These are phyloP conservation scores for Creolimax fragrantissima DNA, from an alignment of 78 protist species.

Conservation along the genomic window DNA sequence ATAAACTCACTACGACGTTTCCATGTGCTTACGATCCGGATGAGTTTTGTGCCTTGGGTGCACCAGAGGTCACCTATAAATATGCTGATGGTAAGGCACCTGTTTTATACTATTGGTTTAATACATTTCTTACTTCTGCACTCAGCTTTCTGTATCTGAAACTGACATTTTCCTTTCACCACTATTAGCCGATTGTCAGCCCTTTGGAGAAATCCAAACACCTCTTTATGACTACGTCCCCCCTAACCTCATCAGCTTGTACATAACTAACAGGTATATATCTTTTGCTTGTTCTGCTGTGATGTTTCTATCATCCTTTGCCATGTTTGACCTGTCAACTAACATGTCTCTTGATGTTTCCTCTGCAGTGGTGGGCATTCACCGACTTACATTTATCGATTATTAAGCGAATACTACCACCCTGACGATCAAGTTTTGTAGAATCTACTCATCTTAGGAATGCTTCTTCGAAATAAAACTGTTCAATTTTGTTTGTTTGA, in stretches of 20 bases:
- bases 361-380: slow-evolving; percentile 47
- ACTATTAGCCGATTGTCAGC: background rate
- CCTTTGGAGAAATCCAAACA: slow-evolving; percentile 27
- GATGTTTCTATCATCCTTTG: too few species aligned
- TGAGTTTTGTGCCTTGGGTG: slow-evolving; percentile 51
- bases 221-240: slow-evolving; percentile 85
- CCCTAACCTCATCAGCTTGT: slow-evolving; percentile 78
- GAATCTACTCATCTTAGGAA: too few species aligned
- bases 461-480: too few species aligned
- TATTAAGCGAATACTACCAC: slow-evolving; percentile 68
- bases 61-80: background rate
- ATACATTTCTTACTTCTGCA: background rate
- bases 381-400: slow-evolving; percentile 78
- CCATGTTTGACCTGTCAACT: too few species aligned
- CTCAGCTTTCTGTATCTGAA: too few species aligned
- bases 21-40: slow-evolving; percentile 68
- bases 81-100: slow-evolving; percentile 6
- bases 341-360: too few species aligned
- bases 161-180: too few species aligned
- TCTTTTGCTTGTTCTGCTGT: background rate
- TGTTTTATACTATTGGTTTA: background rate
- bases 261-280: slow-evolving; percentile 65
- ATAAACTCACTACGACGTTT: slow-evolving; percentile 72
- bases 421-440: slow-evolving; percentile 50
- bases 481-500: too few species aligned